Evolutionary conservation across 305 asterid genomes (phyloP), one percentile per base, ranked within the genome.

Genomic region (Fraxinus xanthoxyloides): DNA sequence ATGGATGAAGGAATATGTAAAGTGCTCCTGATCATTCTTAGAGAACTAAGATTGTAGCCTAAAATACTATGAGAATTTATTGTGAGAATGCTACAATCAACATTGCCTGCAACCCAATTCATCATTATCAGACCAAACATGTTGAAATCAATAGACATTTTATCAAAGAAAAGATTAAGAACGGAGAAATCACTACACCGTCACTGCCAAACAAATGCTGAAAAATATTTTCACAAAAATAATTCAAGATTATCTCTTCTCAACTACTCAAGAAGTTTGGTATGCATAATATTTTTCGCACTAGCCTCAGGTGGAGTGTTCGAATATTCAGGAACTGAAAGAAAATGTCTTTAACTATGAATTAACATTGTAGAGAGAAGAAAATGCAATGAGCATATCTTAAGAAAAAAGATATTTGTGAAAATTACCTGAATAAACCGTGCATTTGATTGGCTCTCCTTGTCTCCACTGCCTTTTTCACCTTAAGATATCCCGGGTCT

Each of bases 401-500:
- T 51, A 34, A 73, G 17, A 23, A 7, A 77, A 17, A 43, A 67
- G 77, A 81, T 63, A 75, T n/a, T n/a, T 38, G 36, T 28, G 61
- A 51, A 81, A 12, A 23, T 28, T 85, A 92, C 99, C 99, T 93
- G 89, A 95, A 95, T 77, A 95, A 89, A 65, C 99, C 99, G 61
- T 95, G 99, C 99, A 95, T 95, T 86, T 95, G 93, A 84, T 95
- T 95, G 69, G 98, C 99, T 85, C 95, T 85, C 88, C 98, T 90
- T 0, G 98, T 93, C 79, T 94, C 99, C 32, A 86, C 83, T 0
- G 94, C 87, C 88, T 92, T 95, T 83, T 81, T 89, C 88, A 95
- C 96, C 85, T 86, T 89, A 65, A 95, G 97, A 78, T 77, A 3
- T 3, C 97, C 98, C 21, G 92, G 76, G 0, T 93, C 99, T 54